Evolutionary conservation across 83 land plant genomes (phyloP).

Genomic region (Thuja plicata): DNA sequence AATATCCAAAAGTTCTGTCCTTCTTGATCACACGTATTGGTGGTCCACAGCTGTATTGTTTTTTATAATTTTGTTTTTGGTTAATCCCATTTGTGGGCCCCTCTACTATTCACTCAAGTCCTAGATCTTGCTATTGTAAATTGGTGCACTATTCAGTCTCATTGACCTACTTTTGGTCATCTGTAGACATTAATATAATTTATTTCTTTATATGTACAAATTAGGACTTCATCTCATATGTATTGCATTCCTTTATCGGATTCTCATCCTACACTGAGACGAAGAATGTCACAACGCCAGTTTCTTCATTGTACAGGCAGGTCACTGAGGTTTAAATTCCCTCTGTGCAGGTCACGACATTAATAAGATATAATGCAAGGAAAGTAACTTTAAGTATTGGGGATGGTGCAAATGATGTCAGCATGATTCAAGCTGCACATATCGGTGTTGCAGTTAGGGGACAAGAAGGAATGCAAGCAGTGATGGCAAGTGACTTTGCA

Average conservation of each 20-base stretch:
- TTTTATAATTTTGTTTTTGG: no score
- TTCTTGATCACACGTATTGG: no score
- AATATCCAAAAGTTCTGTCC: no score
- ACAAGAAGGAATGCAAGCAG: slow-evolving; percentile 45
- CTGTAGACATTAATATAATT: no score
- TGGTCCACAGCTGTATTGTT: no score
- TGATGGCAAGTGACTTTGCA: slow-evolving; percentile 40
- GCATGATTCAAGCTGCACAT: slow-evolving; percentile 38
- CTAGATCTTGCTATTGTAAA: no score
- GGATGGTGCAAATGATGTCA: slow-evolving; percentile 27
- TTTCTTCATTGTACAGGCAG: neutral
- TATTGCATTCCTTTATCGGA: neutral
- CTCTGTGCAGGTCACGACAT: slow-evolving; percentile 25
- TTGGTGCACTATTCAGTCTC: no score
- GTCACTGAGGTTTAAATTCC: neutral
- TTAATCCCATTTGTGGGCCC: no score
- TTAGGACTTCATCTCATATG: neutral
- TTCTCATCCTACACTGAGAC: neutral
- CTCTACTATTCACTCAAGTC: no score
- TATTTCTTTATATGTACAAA: neutral
- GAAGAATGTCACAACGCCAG: neutral
- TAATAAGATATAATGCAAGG: slow-evolving; percentile 29
- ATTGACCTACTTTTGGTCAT: no score
- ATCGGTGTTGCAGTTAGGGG: slow-evolving; percentile 41
- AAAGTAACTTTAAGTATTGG: slow-evolving; percentile 37